Conservation (phyloP, 2,329 filamentous ascomycete species). For the Trichoderma aggressivum region DNA sequence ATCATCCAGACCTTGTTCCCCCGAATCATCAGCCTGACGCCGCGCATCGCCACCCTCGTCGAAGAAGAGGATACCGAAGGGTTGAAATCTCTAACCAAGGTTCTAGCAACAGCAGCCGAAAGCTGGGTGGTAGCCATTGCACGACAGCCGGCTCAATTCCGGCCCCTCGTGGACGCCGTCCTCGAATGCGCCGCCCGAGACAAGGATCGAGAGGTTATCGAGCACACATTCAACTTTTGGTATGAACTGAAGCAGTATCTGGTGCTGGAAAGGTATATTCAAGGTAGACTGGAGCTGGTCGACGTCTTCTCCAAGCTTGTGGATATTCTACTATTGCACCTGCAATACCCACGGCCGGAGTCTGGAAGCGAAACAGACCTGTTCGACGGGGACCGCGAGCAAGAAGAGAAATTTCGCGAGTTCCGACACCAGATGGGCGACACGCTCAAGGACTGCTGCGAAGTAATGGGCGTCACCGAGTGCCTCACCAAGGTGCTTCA, state of each 20-base stretch:
- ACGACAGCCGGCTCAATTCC: conserved; percentile 76
- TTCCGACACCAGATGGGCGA: conserved; percentile 98
- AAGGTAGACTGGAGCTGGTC: conserved; percentile 71
- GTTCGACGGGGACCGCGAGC: conserved; percentile 92
- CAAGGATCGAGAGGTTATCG: conserved; percentile 84
- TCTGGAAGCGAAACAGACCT: conserved; percentile 72
- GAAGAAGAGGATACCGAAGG: conserved; percentile 80
- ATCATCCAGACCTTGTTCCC: conserved; percentile 82
- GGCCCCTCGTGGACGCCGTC: conserved; percentile 80
- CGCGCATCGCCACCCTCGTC: conserved; percentile 71
- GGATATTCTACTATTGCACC: conserved; percentile 85
- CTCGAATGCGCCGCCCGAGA: conserved; percentile 89
- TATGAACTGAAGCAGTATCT: conserved; percentile 97
- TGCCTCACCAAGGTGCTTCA: conserved; percentile 86
- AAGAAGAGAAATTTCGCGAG: conserved; percentile 94
- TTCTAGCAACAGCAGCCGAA: conserved; percentile 91
- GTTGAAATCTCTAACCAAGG: conserved; percentile 82
- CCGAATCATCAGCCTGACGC: conserved; percentile 69
- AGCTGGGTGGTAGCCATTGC: conserved; percentile 92
- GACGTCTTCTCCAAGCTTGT: conserved; percentile 87
- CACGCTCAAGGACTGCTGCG: conserved; percentile 93
- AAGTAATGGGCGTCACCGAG: conserved; percentile 90
- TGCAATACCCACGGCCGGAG: conserved; percentile 81
- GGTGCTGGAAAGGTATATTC: conserved; percentile 82
- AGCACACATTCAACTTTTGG: conserved; percentile 95